These are phyloP conservation scores for Sugiyamaella pinicola DNA, from an alignment of 1,139 yeast species.

Conservation along the genomic window DNA sequence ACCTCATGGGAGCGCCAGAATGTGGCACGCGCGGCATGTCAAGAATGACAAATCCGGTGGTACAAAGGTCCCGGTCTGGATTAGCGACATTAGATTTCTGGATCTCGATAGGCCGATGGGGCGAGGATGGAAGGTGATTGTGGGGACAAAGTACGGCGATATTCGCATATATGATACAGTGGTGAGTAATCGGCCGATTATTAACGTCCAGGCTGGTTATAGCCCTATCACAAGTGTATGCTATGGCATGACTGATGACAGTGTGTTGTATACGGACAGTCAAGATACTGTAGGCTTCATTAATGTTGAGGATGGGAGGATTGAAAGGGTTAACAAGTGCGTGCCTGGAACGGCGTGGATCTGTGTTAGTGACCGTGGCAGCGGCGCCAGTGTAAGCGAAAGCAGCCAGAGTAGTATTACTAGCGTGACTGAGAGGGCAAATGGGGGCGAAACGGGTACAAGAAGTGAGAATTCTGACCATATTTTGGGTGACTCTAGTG, in stretches of 20 bases:
- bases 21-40: conserved; percentile 39
- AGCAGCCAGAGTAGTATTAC: too few relatives aligned
- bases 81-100: conserved; percentile 40
- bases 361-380: conserved; percentile 5
- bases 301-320: conserved; percentile 29
- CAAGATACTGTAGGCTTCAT: conserved; percentile 35
- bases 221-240: conserved; percentile 38
- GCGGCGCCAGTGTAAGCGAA: background rate
- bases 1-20: conserved; percentile 18
- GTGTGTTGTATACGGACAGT: conserved; percentile 35
- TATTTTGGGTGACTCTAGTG: conserved; percentile 28
- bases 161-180: conserved; percentile 41
- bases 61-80: conserved; percentile 37
- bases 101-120: conserved; percentile 34
- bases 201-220: conserved; percentile 35
- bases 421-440: background rate
- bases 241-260: conserved; percentile 20
- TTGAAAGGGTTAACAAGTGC: conserved; percentile 29
- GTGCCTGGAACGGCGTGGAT: conserved; percentile 32
- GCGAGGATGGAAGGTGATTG: conserved; percentile 38
- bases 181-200: conserved; percentile 36
- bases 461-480: conserved; percentile 29
- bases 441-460: background rate
- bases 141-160: conserved; percentile 41
- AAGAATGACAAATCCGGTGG: conserved; percentile 32